A percentile compares a stretch with the other conserved stretches of the same genome.
These are phyloP conservation scores for Nothomitra cinnamomea DNA, from an alignment of 2,329 filamentous ascomycete genomes.

Conservation along the genomic window DNA sequence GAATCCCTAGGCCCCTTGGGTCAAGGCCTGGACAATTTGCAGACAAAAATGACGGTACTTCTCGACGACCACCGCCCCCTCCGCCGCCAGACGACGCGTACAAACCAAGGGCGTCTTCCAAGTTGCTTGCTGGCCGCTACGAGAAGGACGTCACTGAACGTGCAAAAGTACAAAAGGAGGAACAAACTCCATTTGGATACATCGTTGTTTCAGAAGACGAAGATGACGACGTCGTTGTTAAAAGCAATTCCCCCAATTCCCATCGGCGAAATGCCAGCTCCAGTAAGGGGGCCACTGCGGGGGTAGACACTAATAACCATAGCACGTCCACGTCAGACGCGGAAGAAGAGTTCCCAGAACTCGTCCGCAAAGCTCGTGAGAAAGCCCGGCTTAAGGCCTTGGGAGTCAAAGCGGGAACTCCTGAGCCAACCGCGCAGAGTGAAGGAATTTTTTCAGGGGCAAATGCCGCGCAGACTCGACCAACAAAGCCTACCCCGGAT, in stretches of 20 bases:
- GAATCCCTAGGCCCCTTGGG: not conserved
- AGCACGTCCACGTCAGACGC: conserved; percentile 19
- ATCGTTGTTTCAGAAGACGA: conserved; percentile 5
- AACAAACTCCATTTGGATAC: not conserved
- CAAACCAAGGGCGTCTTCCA: not conserved
- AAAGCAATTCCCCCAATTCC: not conserved
- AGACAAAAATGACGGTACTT: not conserved
- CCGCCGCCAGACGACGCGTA: not conserved
- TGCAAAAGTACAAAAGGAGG: not conserved
- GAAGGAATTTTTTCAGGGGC: not conserved
- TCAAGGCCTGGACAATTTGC: not conserved
- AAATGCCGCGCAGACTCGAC: conserved; percentile 1
- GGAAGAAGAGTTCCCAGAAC: conserved; percentile 24
- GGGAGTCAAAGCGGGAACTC: not conserved
- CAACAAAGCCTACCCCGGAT: conserved; percentile 20
- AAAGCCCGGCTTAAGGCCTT: conserved; percentile 16
- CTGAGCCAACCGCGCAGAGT: not conserved
- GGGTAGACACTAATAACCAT: conserved; percentile 10
- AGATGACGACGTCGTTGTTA: not conserved
- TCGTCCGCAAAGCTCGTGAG: conserved; percentile 26
- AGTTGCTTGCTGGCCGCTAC: not conserved
- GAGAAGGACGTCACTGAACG: not conserved
- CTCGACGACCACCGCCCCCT: not conserved
- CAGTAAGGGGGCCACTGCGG: not conserved
- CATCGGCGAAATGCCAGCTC: not conserved